phyloP scores from a whole-genome alignment of 73 alveolate genomes.

The Paramecium bursaria region DNA sequence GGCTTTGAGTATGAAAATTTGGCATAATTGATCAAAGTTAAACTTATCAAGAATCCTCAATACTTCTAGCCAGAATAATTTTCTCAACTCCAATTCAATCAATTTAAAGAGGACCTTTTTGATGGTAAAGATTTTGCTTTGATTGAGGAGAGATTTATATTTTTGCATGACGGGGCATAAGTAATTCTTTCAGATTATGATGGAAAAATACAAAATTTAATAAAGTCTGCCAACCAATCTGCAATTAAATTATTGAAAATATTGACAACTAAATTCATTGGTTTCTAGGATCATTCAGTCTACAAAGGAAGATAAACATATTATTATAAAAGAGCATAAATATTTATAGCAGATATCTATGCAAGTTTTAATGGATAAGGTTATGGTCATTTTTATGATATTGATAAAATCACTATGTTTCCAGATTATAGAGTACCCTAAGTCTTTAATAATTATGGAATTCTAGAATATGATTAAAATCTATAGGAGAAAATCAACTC shows the following conservation, averaged over 20 bases:
- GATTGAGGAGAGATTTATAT: slow-evolving; percentile 89
- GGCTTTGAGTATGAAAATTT: slow-evolving; percentile 90
- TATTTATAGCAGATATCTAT: slow-evolving; percentile 90
- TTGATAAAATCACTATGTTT: slow-evolving; percentile 93
- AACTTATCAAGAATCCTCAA: slow-evolving; percentile 77
- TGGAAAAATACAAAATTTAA: slow-evolving; percentile 77
- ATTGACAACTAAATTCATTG: slow-evolving; percentile 77
- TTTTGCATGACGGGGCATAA: slow-evolving; percentile 85
- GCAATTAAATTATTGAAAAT: slow-evolving; percentile 68
- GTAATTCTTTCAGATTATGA: slow-evolving; percentile 75
- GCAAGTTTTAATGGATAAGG: slow-evolving; percentile 79
- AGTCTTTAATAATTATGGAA: slow-evolving; percentile 78
- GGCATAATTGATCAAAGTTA: slow-evolving; percentile 82
- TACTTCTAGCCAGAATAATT: slow-evolving; percentile 78
- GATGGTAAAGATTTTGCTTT: slow-evolving; percentile 83
- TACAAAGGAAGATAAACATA: slow-evolving; percentile 91
- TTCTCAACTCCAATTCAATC: slow-evolving; percentile 70
- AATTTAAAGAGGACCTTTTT: slow-evolving; percentile 75
- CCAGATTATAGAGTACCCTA: slow-evolving; percentile 96
- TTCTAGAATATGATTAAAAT: slow-evolving; percentile 78
- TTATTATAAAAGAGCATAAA: slow-evolving; percentile 96
- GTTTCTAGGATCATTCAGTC: slow-evolving; percentile 94
- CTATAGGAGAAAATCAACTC: slow-evolving; percentile 72
- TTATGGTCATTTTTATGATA: slow-evolving; percentile 77
- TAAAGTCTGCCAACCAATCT: slow-evolving; percentile 76